Conservation (phyloP, 257 asterid species). For the Solanum medicagineum region DNA sequence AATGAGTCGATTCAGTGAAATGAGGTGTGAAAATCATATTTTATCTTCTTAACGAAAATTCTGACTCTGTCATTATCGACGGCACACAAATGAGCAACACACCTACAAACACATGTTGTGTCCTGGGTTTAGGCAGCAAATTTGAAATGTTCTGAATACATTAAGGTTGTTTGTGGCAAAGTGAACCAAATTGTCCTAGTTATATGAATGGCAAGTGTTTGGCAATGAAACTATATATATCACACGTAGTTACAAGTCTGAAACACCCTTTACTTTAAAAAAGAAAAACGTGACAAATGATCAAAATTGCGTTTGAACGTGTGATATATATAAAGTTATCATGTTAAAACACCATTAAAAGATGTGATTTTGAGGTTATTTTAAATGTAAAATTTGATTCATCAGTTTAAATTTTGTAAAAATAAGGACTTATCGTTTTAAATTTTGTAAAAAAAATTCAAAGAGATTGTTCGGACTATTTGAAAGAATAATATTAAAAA, state of each 20-base stretch:
- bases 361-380: not conserved
- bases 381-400: not conserved
- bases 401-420: not conserved
- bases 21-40: not conserved
- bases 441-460: not conserved
- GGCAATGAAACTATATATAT: too few relatives aligned
- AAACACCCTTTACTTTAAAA: not conserved
- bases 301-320: too few relatives aligned
- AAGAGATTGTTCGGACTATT: not conserved
- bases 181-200: too few relatives aligned
- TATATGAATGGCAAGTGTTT: too few relatives aligned
- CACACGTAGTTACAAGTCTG: too few relatives aligned
- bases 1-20: not conserved
- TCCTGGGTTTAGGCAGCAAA: too few relatives aligned
- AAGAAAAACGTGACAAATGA: too few relatives aligned
- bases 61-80: too few relatives aligned
- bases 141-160: too few relatives aligned
- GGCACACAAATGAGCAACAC: not conserved
- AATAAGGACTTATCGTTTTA: not conserved
- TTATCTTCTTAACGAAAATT: not conserved
- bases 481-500: not conserved
- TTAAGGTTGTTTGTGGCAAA: too few relatives aligned
- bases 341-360: not conserved
- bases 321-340: not conserved
- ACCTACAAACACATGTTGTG: not conserved